Base-by-base conservation (phyloP, 2,329 filamentous ascomycete genomes). In the Sarocladium strictum region DNA sequence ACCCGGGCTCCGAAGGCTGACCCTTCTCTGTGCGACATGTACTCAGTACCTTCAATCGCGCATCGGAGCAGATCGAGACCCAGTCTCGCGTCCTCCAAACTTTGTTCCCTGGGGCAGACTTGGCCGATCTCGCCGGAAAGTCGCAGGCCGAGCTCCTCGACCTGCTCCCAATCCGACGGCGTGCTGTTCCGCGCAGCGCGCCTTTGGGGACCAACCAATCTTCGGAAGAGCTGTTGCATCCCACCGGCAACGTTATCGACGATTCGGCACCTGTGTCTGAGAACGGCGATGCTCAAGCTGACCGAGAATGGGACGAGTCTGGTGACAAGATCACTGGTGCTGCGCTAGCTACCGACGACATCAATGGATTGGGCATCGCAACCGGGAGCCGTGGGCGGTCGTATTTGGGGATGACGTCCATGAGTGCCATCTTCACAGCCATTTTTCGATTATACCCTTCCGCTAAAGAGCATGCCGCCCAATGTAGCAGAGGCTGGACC, bases 381-480 rank as follows among this genome's bases (percentile, higher is more conserved):
- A 75, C 75, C 9, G 74, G 81, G 19, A 74, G 79, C 55, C 75
- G 77, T 27, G 74, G 80, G 2, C 76, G 78, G 3, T 84, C 82
- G 3, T 86, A 85, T 60, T 71, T 85, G 4, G 82, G 83, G 6
- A 80, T 84, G n/a, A 84, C 81, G 0, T 85, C 82, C 2, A 79
- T 85, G 58, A 81, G 81, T 56, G 82, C 83, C 3, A 80, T 79
- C 5, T 71, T 85, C 29, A 76, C 83, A 58, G 80, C 83, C 40
- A 84, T 86, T 17, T 68, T 68, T 49, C 64, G 63, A n/a, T 61
- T 69, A 2, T 67, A 60, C 12, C 67, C 66, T 1, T 61, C 63
- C 24, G 60, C 64, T 19, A 65, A 67, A 35, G 59, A 65, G 5
- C 58, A 62, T 50, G 62, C 63, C 1, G 61, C 62, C 7, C 57